Percentiles rank a stretch among this genome's conserved stretches.
Conservation (phyloP, 768 basidiomycete species). For the Rhizopogon salebrosus region DNA sequence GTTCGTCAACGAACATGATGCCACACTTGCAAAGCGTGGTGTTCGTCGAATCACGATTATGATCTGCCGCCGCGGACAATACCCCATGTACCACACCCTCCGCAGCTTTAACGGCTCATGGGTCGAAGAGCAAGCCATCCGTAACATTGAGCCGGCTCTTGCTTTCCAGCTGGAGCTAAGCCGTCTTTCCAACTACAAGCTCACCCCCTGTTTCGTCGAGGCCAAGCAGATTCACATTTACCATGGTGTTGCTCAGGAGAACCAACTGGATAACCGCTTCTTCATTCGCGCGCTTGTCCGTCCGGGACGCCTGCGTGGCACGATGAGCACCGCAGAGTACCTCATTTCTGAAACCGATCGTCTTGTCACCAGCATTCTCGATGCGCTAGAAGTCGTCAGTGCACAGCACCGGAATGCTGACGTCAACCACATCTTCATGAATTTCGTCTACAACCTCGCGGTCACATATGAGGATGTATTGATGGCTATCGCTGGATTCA, state of each 20-base stretch:
- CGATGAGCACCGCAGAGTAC: slow-evolving; percentile 95
- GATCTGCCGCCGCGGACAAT: slow-evolving; percentile 86
- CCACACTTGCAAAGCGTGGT: slow-evolving; percentile 64
- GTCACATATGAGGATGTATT: slow-evolving; percentile 97
- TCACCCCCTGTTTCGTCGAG: slow-evolving; percentile 94
- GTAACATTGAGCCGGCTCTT: slow-evolving; percentile 96
- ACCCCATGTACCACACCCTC: slow-evolving; percentile 93
- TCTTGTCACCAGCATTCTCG: slow-evolving; percentile 87
- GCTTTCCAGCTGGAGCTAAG: slow-evolving; percentile 97
- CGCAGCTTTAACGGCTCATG: slow-evolving; percentile 69
- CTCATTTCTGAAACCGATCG: slow-evolving; percentile 98
- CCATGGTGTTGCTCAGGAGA: slow-evolving; percentile 91
- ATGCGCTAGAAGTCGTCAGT: slow-evolving; percentile 91
- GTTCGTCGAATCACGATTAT: slow-evolving; percentile 90
- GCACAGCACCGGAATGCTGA: slow-evolving; percentile 89
- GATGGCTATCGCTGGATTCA: slow-evolving; percentile 96
- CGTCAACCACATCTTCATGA: slow-evolving; percentile 98
- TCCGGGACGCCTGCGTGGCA: slow-evolving; percentile 87
- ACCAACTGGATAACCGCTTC: slow-evolving; percentile 97
- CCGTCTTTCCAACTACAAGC: slow-evolving; percentile 93
- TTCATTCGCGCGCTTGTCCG: slow-evolving; percentile 96
- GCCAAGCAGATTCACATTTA: slow-evolving; percentile 98
- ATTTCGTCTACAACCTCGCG: slow-evolving; percentile 95
- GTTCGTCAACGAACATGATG: slow-evolving; percentile 65
- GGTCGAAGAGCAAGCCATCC: slow-evolving; percentile 93